These are phyloP conservation scores for Magnusiomyces fungicola DNA, from an alignment of 1,139 yeast species.

Conservation along the genomic window DNA sequence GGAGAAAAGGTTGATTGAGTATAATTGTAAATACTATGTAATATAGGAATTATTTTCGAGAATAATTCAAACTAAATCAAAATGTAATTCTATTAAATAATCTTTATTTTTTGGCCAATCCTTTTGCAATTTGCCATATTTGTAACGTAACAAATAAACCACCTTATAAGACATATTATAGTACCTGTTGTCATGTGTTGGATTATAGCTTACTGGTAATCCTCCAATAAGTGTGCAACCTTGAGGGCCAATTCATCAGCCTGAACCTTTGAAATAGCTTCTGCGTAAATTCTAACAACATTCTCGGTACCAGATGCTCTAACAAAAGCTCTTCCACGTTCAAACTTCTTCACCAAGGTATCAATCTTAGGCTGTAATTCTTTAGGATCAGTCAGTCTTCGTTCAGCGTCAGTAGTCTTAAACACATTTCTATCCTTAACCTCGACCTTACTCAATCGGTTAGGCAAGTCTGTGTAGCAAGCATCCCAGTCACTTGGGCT, in stretches of 20 bases:
- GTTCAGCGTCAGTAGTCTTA: constrained; percentile 85
- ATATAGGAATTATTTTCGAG: no score
- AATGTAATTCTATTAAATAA: no score
- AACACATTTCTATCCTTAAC: constrained; percentile 77
- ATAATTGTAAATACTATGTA: no score
- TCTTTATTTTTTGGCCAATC: no score
- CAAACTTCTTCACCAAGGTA: constrained; percentile 47
- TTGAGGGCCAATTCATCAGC: constrained; percentile 50
- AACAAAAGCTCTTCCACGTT: constrained; percentile 78
- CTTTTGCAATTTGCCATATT: no score
- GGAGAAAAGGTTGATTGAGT: no score
- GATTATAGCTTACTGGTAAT: constrained; percentile 19
- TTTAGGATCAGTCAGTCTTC: constrained; percentile 64
- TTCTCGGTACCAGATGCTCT: constrained; percentile 98
- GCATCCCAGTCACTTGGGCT: constrained; percentile 68
- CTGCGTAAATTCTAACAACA: constrained; percentile 93
- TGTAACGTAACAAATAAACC: no score
- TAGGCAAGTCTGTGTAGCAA: constrained; percentile 79
- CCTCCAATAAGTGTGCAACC: constrained; percentile 35
- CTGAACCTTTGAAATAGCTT: constrained; percentile 52
- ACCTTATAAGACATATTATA: no score
- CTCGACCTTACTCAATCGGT: constrained; percentile 67
- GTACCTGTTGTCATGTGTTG: no score
- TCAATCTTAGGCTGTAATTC: constrained; percentile 77
- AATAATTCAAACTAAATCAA: no score